These are phyloP conservation scores for Bruguiera sexangula DNA, from an alignment of 345 rosid genomes.

Conservation along the genomic window DNA sequence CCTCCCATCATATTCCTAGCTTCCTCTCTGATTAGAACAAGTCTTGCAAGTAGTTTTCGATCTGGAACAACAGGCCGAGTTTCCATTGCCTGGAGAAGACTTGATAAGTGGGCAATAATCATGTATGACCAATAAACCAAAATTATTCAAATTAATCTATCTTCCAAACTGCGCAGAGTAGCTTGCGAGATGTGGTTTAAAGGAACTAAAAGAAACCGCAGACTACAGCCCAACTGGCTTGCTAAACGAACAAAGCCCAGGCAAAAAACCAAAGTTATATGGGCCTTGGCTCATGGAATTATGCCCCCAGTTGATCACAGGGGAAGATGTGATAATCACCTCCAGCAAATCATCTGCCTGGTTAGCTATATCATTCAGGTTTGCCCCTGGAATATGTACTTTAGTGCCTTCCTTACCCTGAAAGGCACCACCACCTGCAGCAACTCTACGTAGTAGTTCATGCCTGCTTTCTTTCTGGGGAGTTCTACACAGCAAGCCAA, in stretches of 20 bases:
- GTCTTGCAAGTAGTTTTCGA: slow-evolving; percentile 79
- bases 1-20: slow-evolving; percentile 96
- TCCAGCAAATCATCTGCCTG: slow-evolving; percentile 93
- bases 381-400: slow-evolving; percentile 87
- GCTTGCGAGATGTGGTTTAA: background rate
- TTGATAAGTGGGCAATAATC: background rate
- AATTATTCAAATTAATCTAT: background rate
- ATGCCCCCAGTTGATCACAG: no score
- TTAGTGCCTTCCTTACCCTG: slow-evolving; percentile 62
- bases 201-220: background rate
- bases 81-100: slow-evolving; percentile 72
- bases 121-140: background rate
- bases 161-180: background rate
- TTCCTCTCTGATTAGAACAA: slow-evolving; percentile 90
- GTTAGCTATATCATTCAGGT: slow-evolving; percentile 82
- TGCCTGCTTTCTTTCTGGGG: slow-evolving; percentile 83
- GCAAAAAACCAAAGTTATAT: background rate
- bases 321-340: slow-evolving; percentile 31
- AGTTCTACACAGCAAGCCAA: slow-evolving; percentile 93
- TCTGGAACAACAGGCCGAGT: slow-evolving; percentile 80
- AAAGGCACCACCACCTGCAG: slow-evolving; percentile 92
- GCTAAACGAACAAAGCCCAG: background rate
- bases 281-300: background rate
- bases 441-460: slow-evolving; percentile 86
- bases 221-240: background rate